Conservation (phyloP, 805 yeast genomes). For the Brettanomyces anomalus region DNA sequence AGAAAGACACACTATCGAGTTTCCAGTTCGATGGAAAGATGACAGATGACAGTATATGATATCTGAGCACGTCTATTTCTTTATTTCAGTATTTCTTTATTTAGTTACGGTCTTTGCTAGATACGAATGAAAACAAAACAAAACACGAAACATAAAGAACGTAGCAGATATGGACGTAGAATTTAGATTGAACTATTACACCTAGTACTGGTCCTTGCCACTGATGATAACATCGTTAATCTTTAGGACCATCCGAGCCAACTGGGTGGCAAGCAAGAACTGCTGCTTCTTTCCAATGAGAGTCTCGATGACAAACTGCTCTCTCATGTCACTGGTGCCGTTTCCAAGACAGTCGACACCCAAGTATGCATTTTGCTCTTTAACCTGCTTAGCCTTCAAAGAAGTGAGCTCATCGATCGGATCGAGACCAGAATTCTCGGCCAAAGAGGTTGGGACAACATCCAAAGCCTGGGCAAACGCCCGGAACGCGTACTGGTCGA, state of each 20-base stretch:
- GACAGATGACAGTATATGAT: too few species aligned
- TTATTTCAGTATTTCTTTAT: too few species aligned
- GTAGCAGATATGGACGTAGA: too few species aligned
- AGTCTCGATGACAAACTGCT: constrained; percentile 92
- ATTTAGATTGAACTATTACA: too few species aligned
- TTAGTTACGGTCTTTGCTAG: too few species aligned
- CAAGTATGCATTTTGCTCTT: constrained; percentile 56
- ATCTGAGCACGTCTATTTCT: too few species aligned
- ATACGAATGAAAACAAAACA: too few species aligned
- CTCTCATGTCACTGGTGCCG: constrained; percentile 88
- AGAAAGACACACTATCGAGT: constrained; percentile 6
- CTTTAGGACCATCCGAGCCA: constrained; percentile 95
- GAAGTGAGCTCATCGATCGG: constrained; percentile 85
- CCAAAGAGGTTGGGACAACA: constrained; percentile 85
- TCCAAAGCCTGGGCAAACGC: constrained; percentile 90
- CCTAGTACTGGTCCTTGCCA: constrained; percentile 23
- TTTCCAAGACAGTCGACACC: constrained; percentile 94
- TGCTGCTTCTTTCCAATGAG: constrained; percentile 97
- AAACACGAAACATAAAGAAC: too few species aligned
- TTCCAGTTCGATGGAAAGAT: constrained; percentile 20
- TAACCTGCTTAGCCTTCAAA: constrained; percentile 77
- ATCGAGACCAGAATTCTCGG: constrained; percentile 93
- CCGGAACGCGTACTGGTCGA: constrained; percentile 96
- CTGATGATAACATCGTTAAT: constrained; percentile 91
- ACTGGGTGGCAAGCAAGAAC: constrained; percentile 88